Conservation (phyloP, 2,329 filamentous ascomycete species). For the Fusarium chaquense region DNA sequence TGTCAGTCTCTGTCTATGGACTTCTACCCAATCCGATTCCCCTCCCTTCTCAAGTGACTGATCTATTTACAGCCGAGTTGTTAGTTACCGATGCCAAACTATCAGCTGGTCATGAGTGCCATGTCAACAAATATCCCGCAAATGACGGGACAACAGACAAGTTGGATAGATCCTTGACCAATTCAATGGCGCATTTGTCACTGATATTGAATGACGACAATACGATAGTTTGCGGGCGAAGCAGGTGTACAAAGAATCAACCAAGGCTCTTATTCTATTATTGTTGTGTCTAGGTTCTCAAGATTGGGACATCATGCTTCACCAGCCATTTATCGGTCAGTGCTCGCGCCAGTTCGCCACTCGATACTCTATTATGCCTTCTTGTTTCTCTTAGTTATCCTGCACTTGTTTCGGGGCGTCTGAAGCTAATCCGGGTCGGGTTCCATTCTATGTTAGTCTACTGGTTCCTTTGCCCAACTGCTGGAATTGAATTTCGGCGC, state of each 20-base stretch:
- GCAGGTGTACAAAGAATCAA: constrained; percentile 2
- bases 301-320: constrained; percentile 40
- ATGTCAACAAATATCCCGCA: constrained; percentile 21
- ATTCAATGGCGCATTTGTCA: constrained; percentile 9
- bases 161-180: constrained; percentile 3
- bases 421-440: constrained; percentile 32
- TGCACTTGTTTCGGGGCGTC: constrained; percentile 30
- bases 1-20: background rate
- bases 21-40: background rate
- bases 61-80: constrained; percentile 4
- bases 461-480: constrained; percentile 14
- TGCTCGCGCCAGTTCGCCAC: constrained; percentile 32
- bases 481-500: constrained; percentile 19
- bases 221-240: background rate
- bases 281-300: constrained; percentile 17
- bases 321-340: constrained; percentile 30
- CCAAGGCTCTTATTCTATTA: constrained; percentile 9
- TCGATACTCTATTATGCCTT: constrained; percentile 6
- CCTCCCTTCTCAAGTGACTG: background rate
- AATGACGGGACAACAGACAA: constrained; percentile 7
- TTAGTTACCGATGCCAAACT: background rate
- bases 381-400: background rate
- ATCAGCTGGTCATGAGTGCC: constrained; percentile 7
- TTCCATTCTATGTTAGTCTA: constrained; percentile 10
- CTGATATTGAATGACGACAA: constrained; percentile 13